Evolutionary conservation across 2,329 filamentous ascomycete species (phyloP).

Genomic region (Trichophaea hybrida): DNA sequence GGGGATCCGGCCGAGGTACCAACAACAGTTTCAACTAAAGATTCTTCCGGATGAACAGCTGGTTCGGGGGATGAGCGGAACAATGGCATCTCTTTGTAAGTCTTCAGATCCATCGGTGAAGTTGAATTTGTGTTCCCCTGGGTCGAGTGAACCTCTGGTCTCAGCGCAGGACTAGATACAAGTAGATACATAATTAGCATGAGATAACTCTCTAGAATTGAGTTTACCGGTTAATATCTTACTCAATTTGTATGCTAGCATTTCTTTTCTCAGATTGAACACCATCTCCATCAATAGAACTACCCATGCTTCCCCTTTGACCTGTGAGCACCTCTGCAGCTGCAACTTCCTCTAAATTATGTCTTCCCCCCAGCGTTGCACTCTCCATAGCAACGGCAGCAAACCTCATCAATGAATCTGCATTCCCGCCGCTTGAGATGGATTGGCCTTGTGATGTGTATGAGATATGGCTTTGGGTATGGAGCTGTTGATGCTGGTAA

Average conservation of each 20-base stretch:
- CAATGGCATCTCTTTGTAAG: slow-evolving; percentile 4
- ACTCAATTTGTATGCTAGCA: neutral
- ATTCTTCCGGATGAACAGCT: neutral
- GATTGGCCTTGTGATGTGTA: neutral
- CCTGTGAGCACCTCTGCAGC: slow-evolving; percentile 12
- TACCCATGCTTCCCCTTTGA: slow-evolving; percentile 3
- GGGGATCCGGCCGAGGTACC: neutral
- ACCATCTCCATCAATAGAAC: neutral
- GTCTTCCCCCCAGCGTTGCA: slow-evolving; percentile 11
- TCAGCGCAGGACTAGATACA: slow-evolving; percentile 11
- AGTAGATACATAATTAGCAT: no score
- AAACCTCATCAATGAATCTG: slow-evolving; percentile 15
- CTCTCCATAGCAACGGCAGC: slow-evolving; percentile 18
- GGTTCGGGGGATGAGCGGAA: slow-evolving; percentile 14
- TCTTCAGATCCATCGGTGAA: slow-evolving; percentile 8
- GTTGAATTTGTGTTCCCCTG: neutral
- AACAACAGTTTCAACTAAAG: neutral
- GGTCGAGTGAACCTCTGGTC: slow-evolving; percentile 6
- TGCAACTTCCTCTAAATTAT: slow-evolving; percentile 13
- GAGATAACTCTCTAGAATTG: no score
- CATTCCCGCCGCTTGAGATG: neutral
- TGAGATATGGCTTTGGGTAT: neutral
- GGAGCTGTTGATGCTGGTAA: neutral
- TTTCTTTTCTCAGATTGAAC: neutral
- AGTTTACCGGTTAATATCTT: neutral